A percentile compares a stretch with the other conserved stretches of the same genome.
Conservation (phyloP, 257 asterid genomes). For the Capsicum baccatum region DNA sequence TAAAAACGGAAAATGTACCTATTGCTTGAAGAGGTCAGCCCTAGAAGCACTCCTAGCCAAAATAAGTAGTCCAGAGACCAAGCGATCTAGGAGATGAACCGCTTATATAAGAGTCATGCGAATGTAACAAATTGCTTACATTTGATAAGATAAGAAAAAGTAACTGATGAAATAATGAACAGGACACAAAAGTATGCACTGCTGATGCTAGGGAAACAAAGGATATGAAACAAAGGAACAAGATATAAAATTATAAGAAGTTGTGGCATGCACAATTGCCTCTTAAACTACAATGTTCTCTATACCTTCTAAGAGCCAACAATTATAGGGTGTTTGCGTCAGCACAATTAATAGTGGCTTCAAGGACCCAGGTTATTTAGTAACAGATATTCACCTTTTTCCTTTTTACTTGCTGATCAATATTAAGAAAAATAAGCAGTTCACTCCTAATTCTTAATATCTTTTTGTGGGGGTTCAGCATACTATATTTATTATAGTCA, state of each 20-base stretch:
- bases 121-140: background rate
- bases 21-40: conserved; percentile 92
- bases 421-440: background rate
- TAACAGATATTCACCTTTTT: background rate
- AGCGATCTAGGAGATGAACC: conserved; percentile 90
- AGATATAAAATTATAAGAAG: background rate
- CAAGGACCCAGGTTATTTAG: background rate
- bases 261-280: background rate
- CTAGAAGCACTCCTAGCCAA: conserved; percentile 84
- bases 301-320: background rate
- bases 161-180: conserved; percentile 28
- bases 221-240: conserved; percentile 84
- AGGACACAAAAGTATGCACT: background rate
- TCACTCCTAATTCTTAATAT: background rate
- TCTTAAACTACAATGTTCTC: conserved; percentile 6
- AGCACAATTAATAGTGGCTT: conserved; percentile 14
- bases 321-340: conserved; percentile 14
- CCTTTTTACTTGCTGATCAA: background rate
- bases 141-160: background rate
- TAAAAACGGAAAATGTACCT: conserved; percentile 48
- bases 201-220: conserved; percentile 5
- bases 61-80: conserved; percentile 97
- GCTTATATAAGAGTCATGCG: conserved; percentile 72
- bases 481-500: background rate
- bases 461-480: background rate